Evolutionary conservation across 257 asterid genomes (phyloP), one percentile per base, ranked within the genome.

Genomic region (Solanum tarijense): DNA sequence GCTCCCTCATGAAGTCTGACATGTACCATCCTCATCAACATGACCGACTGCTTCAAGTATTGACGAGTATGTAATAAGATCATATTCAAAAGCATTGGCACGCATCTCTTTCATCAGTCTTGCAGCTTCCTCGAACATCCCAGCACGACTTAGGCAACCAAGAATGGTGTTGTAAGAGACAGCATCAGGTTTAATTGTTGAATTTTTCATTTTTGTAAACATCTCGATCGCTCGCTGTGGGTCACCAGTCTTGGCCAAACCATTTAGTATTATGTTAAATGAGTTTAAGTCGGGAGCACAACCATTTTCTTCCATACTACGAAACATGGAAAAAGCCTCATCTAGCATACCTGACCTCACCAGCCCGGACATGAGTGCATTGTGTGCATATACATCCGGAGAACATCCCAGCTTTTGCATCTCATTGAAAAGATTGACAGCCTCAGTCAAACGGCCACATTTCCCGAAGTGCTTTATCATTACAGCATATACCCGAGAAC

Each of bases 81-180:
- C 92, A 84, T 90, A 91, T 68, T 91, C 92, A 84, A 88, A 90
- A 34, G 93, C 94, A 34, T 85, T 87, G 35, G 12, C 68, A 41
- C n/a, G 86, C 94, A 92, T 92, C 90, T 90, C 94, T 84, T 92
- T 90, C 94, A 92, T 92, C 93, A 92, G 83, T 85, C 46, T 89
- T 27, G 94, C 90, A 75, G 94, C 94, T 89, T 92, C 94, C 87
- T 92, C 94, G 84, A 92, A 92, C 93, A 92, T 90, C 16, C 94
- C 93, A 85, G 90, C 91, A 62, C 93, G 91, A 83, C 94, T 92
- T 7, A 92, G 86, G 86, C 91, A 90, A 60, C 94, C 83, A 25
- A 92, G 92, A 87, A 92, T 46, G 29, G 93, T 92, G 78, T 90
- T 90, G 88, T 92, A 90, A 25, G 93, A 89, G 87, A 92, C 89